Percentiles rank a stretch among this genome's conserved stretches.
phyloP scores from a whole-genome alignment of 2,329 filamentous ascomycete species.

The Epicoccum nigrum region DNA sequence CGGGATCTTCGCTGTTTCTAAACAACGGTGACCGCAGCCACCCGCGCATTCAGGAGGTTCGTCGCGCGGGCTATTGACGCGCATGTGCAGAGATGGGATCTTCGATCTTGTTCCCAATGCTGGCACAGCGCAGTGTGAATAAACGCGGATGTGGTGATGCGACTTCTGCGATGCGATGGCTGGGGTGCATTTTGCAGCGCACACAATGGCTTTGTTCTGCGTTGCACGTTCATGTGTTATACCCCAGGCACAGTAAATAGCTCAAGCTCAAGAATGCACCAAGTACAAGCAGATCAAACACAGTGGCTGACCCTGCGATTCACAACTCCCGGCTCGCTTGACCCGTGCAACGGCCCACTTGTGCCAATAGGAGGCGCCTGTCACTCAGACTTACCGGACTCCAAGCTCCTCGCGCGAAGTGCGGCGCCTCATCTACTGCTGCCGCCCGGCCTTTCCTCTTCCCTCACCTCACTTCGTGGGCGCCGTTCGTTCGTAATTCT shows the following conservation, averaged over 20 bases:
- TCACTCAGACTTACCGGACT: conserved; percentile 29
- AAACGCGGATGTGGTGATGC: conserved; percentile 1
- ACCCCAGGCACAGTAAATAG: conserved; percentile 14
- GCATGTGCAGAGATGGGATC: conserved; percentile 10
- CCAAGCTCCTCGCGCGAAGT: conserved; percentile 26
- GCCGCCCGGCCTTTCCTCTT: conserved; percentile 34
- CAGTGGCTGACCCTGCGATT: conserved; percentile 29
- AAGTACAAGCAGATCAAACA: conserved; percentile 31
- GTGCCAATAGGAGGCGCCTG: conserved; percentile 31
- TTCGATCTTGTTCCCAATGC: not conserved
- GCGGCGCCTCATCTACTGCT: conserved; percentile 44
- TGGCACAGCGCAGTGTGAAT: conserved; percentile 13
- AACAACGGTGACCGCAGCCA: conserved; percentile 27
- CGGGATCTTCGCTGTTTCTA: conserved; percentile 22
- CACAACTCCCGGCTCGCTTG: conserved; percentile 22
- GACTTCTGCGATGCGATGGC: not conserved
- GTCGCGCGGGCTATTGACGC: conserved; percentile 1
- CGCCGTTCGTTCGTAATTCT: conserved; percentile 42
- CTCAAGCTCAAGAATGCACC: conserved; percentile 22
- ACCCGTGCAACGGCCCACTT: conserved; percentile 30
- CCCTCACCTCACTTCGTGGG: conserved; percentile 44
- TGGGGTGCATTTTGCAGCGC: not conserved
- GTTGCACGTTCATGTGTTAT: no score
- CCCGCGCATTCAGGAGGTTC: conserved; percentile 20
- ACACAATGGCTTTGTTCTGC: conserved; percentile 2